Evolutionary conservation across 305 asterid species (phyloP).

Genomic region (Ruellia speciosa): DNA sequence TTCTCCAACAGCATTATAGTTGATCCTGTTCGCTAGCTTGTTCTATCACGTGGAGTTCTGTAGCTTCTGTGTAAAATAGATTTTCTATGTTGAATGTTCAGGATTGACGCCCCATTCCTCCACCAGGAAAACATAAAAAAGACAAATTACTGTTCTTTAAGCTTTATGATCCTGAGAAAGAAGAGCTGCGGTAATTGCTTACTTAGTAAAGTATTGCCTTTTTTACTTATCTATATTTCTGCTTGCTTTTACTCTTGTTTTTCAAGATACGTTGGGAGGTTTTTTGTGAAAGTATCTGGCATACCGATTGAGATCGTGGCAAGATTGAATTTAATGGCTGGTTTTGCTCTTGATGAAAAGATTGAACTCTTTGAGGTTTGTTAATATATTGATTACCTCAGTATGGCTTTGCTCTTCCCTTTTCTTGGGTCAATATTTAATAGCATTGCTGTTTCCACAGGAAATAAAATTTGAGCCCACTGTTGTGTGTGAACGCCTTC

Average conservation of each 20-base stretch:
- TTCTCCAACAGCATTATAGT: conserved; percentile 6
- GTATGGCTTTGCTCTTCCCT: background rate
- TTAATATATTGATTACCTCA: conserved; percentile 4
- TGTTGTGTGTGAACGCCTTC: conserved; percentile 94
- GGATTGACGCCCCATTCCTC: conserved; percentile 63
- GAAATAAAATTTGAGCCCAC: conserved; percentile 38
- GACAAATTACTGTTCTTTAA: conserved; percentile 89
- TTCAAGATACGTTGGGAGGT: conserved; percentile 77
- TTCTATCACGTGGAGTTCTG: conserved; percentile 1
- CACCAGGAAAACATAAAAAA: conserved; percentile 75
- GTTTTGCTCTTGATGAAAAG: conserved; percentile 81
- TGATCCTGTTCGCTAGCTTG: conserved; percentile 5
- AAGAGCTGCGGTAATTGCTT: conserved; percentile 70
- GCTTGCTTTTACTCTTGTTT: conserved; percentile 11
- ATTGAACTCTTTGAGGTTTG: conserved; percentile 88
- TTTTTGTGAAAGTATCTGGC: conserved; percentile 62
- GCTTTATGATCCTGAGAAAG: conserved; percentile 80
- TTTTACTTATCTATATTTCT: background rate
- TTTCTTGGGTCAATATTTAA: conserved; percentile 9
- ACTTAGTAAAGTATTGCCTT: background rate
- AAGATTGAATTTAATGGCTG: conserved; percentile 79
- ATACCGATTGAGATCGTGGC: conserved; percentile 66
- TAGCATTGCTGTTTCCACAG: conserved; percentile 2
- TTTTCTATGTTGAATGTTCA: conserved; percentile 19
- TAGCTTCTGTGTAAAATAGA: conserved; percentile 6